Evolutionary conservation across 208 protist genomes (phyloP), one percentile per base, ranked within the genome.

Genomic region (Phytomonas francai): DNA sequence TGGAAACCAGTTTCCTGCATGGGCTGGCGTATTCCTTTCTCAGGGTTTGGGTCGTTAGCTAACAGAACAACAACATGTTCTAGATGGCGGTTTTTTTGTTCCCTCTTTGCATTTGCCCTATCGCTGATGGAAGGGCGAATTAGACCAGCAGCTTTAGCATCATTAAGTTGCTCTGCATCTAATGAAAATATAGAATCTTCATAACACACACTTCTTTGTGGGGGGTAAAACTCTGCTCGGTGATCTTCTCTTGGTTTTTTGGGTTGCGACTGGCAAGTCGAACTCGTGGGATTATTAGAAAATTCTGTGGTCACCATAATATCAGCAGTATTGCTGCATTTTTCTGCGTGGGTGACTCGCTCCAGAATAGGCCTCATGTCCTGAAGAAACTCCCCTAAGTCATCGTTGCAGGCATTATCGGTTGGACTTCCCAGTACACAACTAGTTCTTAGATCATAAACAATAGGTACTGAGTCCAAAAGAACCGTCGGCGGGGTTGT

Each of bases 331-430:
- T 45, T 45, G 39, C 39, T 45, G 19, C 11, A 16, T 22, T 45
- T 45, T 11, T 45, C 39, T 45, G 19, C 11, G 19, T 11, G 12
- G 39, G 19, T 45, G 19, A 45, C 39, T 16, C 6, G 39, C 2
- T 45, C 12, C 11, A 45, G 39, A 45, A 45, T 45, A 45, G 39
- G 39, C 11, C 19, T 45, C 39, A 69, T 34, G 45, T 60, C 45
- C 22, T 27, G 27, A 1, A 32, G 28, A 30, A 69, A 34, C 27
- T 69, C 65, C 11, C 31, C 42, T 36, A 75, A 59, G 57, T 60
- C 39, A 45, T 45, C 39, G 39, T 16, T 16, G 12, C 39, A 45
- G 19, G 39, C 39, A 45, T 45, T 14, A 45, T 45, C 11, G 8
- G 39, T 45, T 45, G 19, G 12, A 45, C 39, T 14, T 11, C 39